phyloP scores from a whole-genome alignment of 331 rosid species.

The Arachis monticola region DNA sequence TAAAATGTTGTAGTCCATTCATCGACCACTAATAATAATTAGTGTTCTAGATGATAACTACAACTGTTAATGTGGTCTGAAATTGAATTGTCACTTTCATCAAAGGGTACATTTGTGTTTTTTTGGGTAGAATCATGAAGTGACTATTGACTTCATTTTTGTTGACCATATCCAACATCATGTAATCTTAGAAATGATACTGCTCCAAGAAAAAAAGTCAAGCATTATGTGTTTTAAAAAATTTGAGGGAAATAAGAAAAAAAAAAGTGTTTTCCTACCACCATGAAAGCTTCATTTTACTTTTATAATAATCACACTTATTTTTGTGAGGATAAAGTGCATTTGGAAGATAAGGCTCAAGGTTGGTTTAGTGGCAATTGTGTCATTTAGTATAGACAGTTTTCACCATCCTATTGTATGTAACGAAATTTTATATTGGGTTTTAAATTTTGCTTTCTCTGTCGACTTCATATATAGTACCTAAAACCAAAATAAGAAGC shows the following conservation, averaged over 20 bases:
- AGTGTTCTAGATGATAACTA: slow-evolving; percentile 39
- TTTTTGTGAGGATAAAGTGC: slow-evolving; percentile 41
- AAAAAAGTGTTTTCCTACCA: slow-evolving; percentile 46
- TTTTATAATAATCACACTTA: slow-evolving; percentile 43
- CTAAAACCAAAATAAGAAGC: too few species aligned
- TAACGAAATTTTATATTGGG: not conserved
- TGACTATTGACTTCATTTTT: slow-evolving; percentile 22
- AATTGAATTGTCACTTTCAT: slow-evolving; percentile 41
- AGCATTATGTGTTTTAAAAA: slow-evolving; percentile 40
- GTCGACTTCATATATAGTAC: too few species aligned
- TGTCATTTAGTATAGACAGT: slow-evolving; percentile 30
- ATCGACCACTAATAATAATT: slow-evolving; percentile 42
- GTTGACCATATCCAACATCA: slow-evolving; percentile 46
- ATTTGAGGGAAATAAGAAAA: slow-evolving; percentile 16
- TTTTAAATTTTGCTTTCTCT: not conserved
- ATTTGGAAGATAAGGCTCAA: slow-evolving; percentile 50
- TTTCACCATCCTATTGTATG: not conserved
- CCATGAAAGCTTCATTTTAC: slow-evolving; percentile 43
- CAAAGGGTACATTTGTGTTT: slow-evolving; percentile 39
- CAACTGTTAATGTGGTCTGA: slow-evolving; percentile 45
- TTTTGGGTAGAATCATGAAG: slow-evolving; percentile 46
- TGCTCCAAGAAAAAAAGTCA: slow-evolving; percentile 47
- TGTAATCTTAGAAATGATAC: slow-evolving; percentile 48
- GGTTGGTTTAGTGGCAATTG: slow-evolving; percentile 48
- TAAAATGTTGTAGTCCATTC: slow-evolving; percentile 27